These are phyloP conservation scores for Harringtonia aguacate DNA, from an alignment of 2,329 filamentous ascomycete species.

Conservation along the genomic window DNA sequence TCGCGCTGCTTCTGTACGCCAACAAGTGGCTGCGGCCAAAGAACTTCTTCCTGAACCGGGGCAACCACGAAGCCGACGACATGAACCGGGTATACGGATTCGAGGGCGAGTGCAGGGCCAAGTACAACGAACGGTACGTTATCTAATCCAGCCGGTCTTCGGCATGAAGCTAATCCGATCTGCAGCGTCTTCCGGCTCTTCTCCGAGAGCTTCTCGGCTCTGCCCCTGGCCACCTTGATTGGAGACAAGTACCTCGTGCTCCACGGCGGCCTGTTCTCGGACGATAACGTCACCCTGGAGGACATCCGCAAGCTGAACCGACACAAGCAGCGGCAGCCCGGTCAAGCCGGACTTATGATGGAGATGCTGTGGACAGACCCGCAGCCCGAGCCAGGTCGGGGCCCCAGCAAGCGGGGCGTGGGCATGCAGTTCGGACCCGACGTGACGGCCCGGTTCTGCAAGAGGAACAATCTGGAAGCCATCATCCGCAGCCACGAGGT, in stretches of 20 bases:
- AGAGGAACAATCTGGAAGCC: conserved; percentile 87
- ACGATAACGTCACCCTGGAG: conserved; percentile 83
- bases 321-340: conserved; percentile 40
- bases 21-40: conserved; percentile 92
- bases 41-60: conserved; percentile 89
- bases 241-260: conserved; percentile 86
- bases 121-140: conserved; percentile 73
- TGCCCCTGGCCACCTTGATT: conserved; percentile 85
- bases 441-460: conserved; percentile 91
- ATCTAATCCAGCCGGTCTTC: background rate
- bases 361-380: conserved; percentile 99
- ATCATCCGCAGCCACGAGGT: conserved; percentile 97
- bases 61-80: conserved; percentile 97
- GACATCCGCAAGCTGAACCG: conserved; percentile 58
- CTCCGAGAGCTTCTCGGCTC: conserved; percentile 92
- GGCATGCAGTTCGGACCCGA: conserved; percentile 96
- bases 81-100: conserved; percentile 99
- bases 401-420: conserved; percentile 92
- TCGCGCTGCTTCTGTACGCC: conserved; percentile 83
- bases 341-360: conserved; percentile 96
- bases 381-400: conserved; percentile 72
- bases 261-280: conserved; percentile 90
- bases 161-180: background rate
- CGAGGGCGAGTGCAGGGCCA: conserved; percentile 95
- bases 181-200: conserved; percentile 83